Conservation (phyloP, 208 protist genomes). For the Crithidia sp. region DNA sequence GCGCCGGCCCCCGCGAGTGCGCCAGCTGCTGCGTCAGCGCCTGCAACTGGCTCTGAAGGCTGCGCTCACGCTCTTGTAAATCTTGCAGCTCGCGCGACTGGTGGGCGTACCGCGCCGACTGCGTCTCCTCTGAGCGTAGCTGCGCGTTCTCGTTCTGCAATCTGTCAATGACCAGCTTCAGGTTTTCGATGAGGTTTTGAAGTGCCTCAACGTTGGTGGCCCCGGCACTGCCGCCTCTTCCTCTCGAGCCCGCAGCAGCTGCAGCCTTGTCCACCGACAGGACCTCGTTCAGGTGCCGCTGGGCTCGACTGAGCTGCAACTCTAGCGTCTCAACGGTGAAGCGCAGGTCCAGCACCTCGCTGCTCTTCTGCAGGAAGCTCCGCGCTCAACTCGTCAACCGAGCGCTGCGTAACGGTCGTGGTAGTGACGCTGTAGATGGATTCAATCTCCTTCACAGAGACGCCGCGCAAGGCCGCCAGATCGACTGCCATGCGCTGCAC, state of each 20-base stretch:
- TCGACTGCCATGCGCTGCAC: slow-evolving; percentile 54
- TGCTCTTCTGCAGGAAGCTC: slow-evolving; percentile 54
- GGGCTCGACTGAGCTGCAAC: slow-evolving; percentile 57
- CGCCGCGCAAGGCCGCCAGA: slow-evolving; percentile 39
- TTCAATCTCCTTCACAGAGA: slow-evolving; percentile 30
- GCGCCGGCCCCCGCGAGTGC: slow-evolving; percentile 19
- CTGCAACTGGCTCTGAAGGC: slow-evolving; percentile 41
- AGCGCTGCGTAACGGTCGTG: slow-evolving; percentile 21
- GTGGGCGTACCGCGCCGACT: slow-evolving; percentile 45
- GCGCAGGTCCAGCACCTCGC: slow-evolving; percentile 73
- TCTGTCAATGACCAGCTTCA: slow-evolving; percentile 76
- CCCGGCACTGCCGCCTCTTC: slow-evolving; percentile 7
- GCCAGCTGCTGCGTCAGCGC: slow-evolving; percentile 27
- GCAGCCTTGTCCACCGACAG: slow-evolving; percentile 43
- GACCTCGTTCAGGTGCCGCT: slow-evolving; percentile 73
- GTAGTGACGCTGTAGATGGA: slow-evolving; percentile 28
- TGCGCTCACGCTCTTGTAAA: slow-evolving; percentile 47
- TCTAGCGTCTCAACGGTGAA: slow-evolving; percentile 73
- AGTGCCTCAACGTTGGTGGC: slow-evolving; percentile 35
- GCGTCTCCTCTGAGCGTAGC: slow-evolving; percentile 36
- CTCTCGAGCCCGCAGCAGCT: slow-evolving; percentile 2
- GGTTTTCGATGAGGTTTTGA: slow-evolving; percentile 69
- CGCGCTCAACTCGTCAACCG: slow-evolving; percentile 32
- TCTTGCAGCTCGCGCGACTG: slow-evolving; percentile 67
- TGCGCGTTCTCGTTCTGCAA: slow-evolving; percentile 76